These are phyloP conservation scores for Suhomyces yuchorum DNA, from an alignment of 1,139 yeast species.

Conservation along the genomic window DNA sequence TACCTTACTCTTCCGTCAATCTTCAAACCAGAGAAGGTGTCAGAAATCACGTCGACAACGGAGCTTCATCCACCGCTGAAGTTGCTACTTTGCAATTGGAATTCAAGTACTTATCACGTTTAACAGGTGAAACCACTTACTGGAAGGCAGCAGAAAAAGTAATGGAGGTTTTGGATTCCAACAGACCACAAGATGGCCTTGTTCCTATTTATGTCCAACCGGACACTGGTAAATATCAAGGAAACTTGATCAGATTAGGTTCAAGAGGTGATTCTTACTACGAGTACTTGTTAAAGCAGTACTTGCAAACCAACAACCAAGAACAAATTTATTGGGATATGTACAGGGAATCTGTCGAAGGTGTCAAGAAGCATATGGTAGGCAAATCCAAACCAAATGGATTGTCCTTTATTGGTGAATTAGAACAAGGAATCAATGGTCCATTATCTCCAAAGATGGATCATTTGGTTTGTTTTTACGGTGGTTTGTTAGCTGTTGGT, in stretches of 20 bases:
- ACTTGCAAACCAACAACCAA: conserved; percentile 68
- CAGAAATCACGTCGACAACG: conserved; percentile 63
- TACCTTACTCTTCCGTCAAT: conserved; percentile 82
- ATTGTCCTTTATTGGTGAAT: conserved; percentile 76
- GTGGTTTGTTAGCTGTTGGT: conserved; percentile 87
- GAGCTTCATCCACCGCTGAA: conserved; percentile 83
- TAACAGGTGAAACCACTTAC: conserved; percentile 77
- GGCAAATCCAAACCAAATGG: conserved; percentile 63
- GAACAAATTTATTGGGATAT: conserved; percentile 67
- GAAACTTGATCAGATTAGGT: conserved; percentile 71
- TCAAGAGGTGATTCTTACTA: conserved; percentile 94
- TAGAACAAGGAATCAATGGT: conserved; percentile 64
- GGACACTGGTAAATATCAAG: conserved; percentile 69
- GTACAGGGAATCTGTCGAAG: conserved; percentile 77
- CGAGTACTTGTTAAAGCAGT: conserved; percentile 86
- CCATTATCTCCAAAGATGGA: conserved; percentile 81
- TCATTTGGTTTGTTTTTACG: conserved; percentile 89
- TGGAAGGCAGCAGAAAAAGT: conserved; percentile 80
- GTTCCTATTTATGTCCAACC: conserved; percentile 83
- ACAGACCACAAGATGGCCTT: conserved; percentile 67
- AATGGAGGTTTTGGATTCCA: conserved; percentile 63
- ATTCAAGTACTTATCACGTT: conserved; percentile 75
- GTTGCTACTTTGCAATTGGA: conserved; percentile 88
- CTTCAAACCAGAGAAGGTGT: conserved; percentile 63
- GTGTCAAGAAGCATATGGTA: conserved; percentile 67